These are phyloP conservation scores for Austroboletus olivaceoglutinosus DNA, from an alignment of 1,284 basidiomycete species.

Conservation along the genomic window DNA sequence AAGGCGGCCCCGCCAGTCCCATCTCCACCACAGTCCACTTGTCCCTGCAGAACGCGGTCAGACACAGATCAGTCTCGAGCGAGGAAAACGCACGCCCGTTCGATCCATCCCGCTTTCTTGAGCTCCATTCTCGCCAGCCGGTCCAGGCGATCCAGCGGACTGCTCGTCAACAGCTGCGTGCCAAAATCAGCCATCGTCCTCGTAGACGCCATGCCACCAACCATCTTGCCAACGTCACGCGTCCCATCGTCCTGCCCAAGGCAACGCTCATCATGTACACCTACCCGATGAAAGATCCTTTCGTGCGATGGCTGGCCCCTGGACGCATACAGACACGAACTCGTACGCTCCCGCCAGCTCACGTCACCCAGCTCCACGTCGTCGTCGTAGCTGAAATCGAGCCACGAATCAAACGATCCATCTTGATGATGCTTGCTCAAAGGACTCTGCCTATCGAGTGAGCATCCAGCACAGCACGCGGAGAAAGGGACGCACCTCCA, in stretches of 20 bases:
- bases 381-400: conserved; percentile 15
- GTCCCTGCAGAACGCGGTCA: conserved; percentile 14
- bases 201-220: conserved; percentile 8
- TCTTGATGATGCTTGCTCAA: too few species aligned
- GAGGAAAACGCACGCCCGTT: conserved; percentile 22
- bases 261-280: neutral
- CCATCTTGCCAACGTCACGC: conserved; percentile 28
- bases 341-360: conserved; percentile 12
- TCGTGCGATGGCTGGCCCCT: too few species aligned
- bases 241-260: conserved; percentile 15
- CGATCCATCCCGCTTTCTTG: conserved; percentile 32
- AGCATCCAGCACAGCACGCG: neutral
- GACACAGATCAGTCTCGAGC: too few species aligned
- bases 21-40: conserved; percentile 28
- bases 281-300: too few species aligned
- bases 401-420: conserved; percentile 10
- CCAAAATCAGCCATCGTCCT: conserved; percentile 3
- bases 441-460: conserved; percentile 12
- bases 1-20: conserved; percentile 13
- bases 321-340: conserved; percentile 19
- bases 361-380: conserved; percentile 16
- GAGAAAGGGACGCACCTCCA: conserved; percentile 14
- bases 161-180: conserved; percentile 20
- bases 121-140: conserved; percentile 26
- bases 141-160: conserved; percentile 31